Evolutionary conservation across 257 asterid species (phyloP), one percentile per base, ranked within the genome.

Genomic region (Fraxinus cuspidata): DNA sequence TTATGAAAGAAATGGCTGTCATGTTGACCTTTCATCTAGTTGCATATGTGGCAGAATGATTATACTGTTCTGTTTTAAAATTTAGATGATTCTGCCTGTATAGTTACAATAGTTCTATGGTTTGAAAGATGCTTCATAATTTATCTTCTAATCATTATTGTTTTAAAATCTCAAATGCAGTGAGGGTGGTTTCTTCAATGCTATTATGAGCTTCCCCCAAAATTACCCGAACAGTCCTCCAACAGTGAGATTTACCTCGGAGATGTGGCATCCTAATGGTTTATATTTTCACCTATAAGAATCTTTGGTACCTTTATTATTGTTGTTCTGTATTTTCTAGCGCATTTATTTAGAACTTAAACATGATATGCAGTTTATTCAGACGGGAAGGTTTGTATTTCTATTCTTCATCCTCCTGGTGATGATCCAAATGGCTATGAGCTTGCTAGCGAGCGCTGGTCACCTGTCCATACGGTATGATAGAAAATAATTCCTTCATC

Each of bases 201-300:
- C 99, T 15, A 89, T 93, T 74, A 96, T 96, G 98, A 90, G 86
- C 77, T 96, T 96, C 84, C 99, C 99, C n/a, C 82, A 84, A 44
- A 87, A 96, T 77, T 96, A 96, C 78, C 99, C 98, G 0, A 93
- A 92, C 78, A 93, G 93, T 84, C 99, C 99, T 83, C 99, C 99
- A 71, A 86, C 96, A n/a, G 93, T 96, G 84, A 89, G 88, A 79
- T 96, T 96, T 87, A 90, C 97, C 60, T 92, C 99, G n/a, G 99
- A 93, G 78, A 77, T 96, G 69, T 96, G 99, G 99, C 99, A 96
- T 84, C 99, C 99, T 58, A 96, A 96, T 90, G 98, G 99, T 96
- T 63, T 81, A 91, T 81, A 35, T 15, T 65, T 28, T 67, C 65
- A 78, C 80, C 51, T 28, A 56, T 21, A 23, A 47, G 9, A 34